Base-by-base conservation (phyloP, 2,329 filamentous ascomycete species). In the Aotearoamyces nothofagi region DNA sequence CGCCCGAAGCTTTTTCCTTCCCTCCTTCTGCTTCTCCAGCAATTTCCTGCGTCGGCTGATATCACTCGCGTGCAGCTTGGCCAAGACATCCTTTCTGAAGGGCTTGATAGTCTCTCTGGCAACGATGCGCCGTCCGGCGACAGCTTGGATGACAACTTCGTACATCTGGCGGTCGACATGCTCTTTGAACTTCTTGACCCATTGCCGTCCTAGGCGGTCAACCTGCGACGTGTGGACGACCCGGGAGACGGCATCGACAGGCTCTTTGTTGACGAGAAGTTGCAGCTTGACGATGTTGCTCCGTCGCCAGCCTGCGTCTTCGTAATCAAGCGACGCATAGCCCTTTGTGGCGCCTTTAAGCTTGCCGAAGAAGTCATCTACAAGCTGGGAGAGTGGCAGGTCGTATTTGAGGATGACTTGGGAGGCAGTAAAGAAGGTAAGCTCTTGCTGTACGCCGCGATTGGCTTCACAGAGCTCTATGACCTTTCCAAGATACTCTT, bases 161-260 rank as follows among this genome's bases (percentile, higher is more conserved):
- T 93, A 98, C 75, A 96, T 90, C 53, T 98, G 90, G 11, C 90
- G 65, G 45, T 93, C 81, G 12, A 98, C 87, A 45, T 96, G 87
- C 52, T 94, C 76, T 49, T 93, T 96, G 63, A 98, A 96, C 53
- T 92, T 93, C 22, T 70, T 74, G 5, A 94, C 87, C 90, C 90
- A 98, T 32, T 74, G 64, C 26, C 82, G 67, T 4, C 84, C 90
- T 4, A 94, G 61, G 11, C 81, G 66, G 16, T 87, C 78, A 0
- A 77, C 72, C 52, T 94, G 84, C 9, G 77, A 83, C 20, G 63
- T 57, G 45, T 98, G 90, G 22, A 96, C 70, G 3, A 98, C 74
- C 17, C 87, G 74, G n/a, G 82, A 76, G 11, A 98, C 84, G 8
- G 90, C 90, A 54, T 98, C 90, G 2, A 98, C 90, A 1, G 90